These are phyloP conservation scores for Fistulinella prunicolor DNA, from an alignment of 768 basidiomycete species.

Conservation along the genomic window DNA sequence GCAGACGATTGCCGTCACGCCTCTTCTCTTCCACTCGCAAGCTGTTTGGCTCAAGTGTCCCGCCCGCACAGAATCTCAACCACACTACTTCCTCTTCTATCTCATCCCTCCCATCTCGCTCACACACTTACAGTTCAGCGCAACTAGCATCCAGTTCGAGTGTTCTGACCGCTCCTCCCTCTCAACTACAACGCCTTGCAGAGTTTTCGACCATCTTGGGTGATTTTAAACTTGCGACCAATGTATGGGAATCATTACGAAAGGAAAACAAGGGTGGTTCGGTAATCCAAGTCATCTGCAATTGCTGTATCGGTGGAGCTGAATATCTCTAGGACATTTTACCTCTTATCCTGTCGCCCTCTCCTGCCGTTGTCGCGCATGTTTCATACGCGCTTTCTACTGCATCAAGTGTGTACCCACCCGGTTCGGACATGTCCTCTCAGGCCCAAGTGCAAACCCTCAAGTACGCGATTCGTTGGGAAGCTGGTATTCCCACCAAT, in stretches of 20 bases:
- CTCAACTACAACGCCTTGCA: conserved; percentile 83
- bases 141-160: conserved; percentile 21
- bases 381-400: conserved; percentile 57
- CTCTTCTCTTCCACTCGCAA: conserved; percentile 85
- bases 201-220: conserved; percentile 94
- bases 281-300: conserved; percentile 38
- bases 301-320: conserved; percentile 5
- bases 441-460: conserved; percentile 68
- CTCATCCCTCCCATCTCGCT: conserved; percentile 34
- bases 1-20: conserved; percentile 74
- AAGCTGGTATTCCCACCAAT: conserved; percentile 51
- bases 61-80: conserved; percentile 44
- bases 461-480: conserved; percentile 74
- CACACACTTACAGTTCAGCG: conserved; percentile 38
- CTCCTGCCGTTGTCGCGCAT: conserved; percentile 57
- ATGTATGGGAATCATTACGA: conserved; percentile 81
- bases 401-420: conserved; percentile 45
- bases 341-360: conserved; percentile 67
- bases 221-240: conserved; percentile 80
- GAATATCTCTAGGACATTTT: conserved; percentile 66
- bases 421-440: conserved; percentile 49
- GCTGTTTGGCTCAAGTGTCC: conserved; percentile 65
- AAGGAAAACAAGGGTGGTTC: conserved; percentile 89
- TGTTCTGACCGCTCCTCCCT: conserved; percentile 39
- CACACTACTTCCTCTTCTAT: conserved; percentile 39